Percentiles rank a stretch among this genome's conserved stretches.
phyloP scores from a whole-genome alignment of 139 green algal genomes.

The Chara braunii region DNA sequence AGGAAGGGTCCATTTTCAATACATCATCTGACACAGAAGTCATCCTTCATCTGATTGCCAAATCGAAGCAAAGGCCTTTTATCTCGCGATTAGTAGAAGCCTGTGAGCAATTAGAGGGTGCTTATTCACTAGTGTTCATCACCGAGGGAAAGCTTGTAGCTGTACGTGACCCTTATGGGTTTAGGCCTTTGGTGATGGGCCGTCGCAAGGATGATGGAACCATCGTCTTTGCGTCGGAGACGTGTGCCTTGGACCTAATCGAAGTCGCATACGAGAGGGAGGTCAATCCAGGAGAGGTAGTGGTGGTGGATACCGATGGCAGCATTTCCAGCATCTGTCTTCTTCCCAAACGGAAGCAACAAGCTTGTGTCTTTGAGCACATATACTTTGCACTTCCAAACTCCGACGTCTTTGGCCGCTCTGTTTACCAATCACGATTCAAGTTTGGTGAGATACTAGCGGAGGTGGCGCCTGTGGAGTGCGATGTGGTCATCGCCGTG shows the following conservation, averaged over 20 bases:
- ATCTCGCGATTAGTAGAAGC: slow-evolving; percentile 48
- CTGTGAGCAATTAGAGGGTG: slow-evolving; percentile 66
- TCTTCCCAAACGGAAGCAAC: slow-evolving; percentile 40
- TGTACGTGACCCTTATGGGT: slow-evolving; percentile 92
- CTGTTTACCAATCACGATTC: slow-evolving; percentile 74
- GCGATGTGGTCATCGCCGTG: slow-evolving; percentile 43
- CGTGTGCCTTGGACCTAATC: slow-evolving; percentile 96
- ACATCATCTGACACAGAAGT: slow-evolving; percentile 91
- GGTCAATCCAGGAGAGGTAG: slow-evolving; percentile 85
- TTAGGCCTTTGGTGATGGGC: slow-evolving; percentile 84
- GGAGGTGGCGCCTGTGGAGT: slow-evolving; percentile 26
- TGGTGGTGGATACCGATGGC: slow-evolving; percentile 80
- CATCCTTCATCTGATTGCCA: slow-evolving; percentile 82
- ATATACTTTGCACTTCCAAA: slow-evolving; percentile 91
- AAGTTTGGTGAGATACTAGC: slow-evolving; percentile 40
- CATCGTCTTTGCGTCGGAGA: slow-evolving; percentile 82
- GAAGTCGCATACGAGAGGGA: slow-evolving; percentile 74
- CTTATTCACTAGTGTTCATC: slow-evolving; percentile 85
- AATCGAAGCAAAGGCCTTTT: slow-evolving; percentile 28
- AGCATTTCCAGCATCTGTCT: slow-evolving; percentile 61
- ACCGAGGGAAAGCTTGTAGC: slow-evolving; percentile 90
- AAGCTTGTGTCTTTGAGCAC: slow-evolving; percentile 98
- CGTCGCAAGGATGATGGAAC: slow-evolving; percentile 40
- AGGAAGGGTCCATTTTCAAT: slow-evolving; percentile 70
- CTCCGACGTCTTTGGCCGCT: slow-evolving; percentile 86